Conservation (phyloP, 2,329 filamentous ascomycete genomes). For the Paraconiothyrium sp. region DNA sequence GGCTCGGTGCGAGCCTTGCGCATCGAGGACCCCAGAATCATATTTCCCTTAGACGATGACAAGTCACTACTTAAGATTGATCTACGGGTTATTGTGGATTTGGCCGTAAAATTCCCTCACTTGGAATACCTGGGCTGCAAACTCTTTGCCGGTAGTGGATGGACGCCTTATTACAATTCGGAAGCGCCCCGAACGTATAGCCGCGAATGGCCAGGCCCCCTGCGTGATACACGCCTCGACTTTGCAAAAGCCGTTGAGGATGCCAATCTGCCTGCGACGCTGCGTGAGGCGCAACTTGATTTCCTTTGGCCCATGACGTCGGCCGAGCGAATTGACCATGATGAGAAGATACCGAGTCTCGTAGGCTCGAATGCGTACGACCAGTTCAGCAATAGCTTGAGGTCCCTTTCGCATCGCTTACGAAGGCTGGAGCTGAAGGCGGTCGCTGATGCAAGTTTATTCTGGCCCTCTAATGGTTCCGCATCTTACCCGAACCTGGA, state of each 20-base stretch:
- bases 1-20: conserved; percentile 9
- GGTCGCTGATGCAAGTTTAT: conserved; percentile 2
- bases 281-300: conserved; percentile 23
- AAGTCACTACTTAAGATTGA: conserved; percentile 18
- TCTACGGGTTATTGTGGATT: conserved; percentile 17
- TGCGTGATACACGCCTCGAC: conserved; percentile 31
- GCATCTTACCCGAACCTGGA: conserved; percentile 16
- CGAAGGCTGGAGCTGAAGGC: conserved; percentile 11
- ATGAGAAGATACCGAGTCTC: conserved; percentile 6
- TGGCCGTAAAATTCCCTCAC: conserved; percentile 16
- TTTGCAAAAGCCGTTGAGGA: conserved; percentile 26
- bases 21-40: background rate
- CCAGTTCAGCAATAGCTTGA: conserved; percentile 14
- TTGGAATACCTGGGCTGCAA: conserved; percentile 16
- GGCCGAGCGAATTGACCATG: conserved; percentile 12
- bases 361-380: conserved; percentile 4
- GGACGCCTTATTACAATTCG: conserved; percentile 6
- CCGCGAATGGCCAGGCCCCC: conserved; percentile 24
- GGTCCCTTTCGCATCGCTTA: conserved; percentile 9
- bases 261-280: conserved; percentile 19
- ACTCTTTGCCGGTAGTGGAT: conserved; percentile 11
- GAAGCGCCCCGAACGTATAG: conserved; percentile 18
- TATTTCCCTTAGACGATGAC: conserved; percentile 9
- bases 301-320: conserved; percentile 12
- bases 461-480: conserved; percentile 1